Evolutionary conservation across 805 yeast species (phyloP), one percentile per base, ranked within the genome.

Genomic region (Lachancea quebecensis): DNA sequence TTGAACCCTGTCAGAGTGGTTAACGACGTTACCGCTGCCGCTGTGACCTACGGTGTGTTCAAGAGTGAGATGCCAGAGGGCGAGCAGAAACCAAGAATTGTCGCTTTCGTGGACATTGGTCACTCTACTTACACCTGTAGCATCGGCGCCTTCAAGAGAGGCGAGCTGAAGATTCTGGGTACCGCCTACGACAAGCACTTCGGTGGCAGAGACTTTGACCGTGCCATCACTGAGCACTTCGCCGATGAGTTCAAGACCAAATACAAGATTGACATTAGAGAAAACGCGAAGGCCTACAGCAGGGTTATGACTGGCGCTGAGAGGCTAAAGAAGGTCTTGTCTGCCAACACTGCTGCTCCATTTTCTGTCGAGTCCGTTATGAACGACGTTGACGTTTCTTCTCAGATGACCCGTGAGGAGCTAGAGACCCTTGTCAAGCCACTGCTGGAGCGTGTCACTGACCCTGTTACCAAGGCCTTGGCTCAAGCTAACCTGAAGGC

Each of bases 21-120:
- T 58, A 93, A 93, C 69, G 99, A 93, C 68, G 83, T 86, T 55
- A 90, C 98, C 47, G 98, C 99, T 50, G 99, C 99, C 50, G 98
- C 97, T 60, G 96, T 93, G 54, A 95, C 97, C 59, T 95, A 93
- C 74, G 99, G 99, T 76, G 96, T 93, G 50, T 93, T 93, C 84
- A 90, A 93, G 79, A 78, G 85, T 55, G 97, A 91, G 65, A 77
- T 93, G 61, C 96, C 98, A 61, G 98, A 89, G 69, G 62, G 56
- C 44, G 67, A 62, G 41, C 95, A 87, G 60, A 85, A 83, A 68
- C 83, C 90, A 63, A 82, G 85, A 73, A 84, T 78, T 62, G 85
- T 93, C 58, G 97, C 95, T 41, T 86, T 93, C 60, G 82, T 93
- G 49, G 99, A 93, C 70, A 86, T 95, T 69, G 99, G 99, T 59